Evolutionary conservation across 208 protist species (phyloP), one percentile per base, ranked within the genome.

Genomic region (Naegleria lovaniensis): DNA sequence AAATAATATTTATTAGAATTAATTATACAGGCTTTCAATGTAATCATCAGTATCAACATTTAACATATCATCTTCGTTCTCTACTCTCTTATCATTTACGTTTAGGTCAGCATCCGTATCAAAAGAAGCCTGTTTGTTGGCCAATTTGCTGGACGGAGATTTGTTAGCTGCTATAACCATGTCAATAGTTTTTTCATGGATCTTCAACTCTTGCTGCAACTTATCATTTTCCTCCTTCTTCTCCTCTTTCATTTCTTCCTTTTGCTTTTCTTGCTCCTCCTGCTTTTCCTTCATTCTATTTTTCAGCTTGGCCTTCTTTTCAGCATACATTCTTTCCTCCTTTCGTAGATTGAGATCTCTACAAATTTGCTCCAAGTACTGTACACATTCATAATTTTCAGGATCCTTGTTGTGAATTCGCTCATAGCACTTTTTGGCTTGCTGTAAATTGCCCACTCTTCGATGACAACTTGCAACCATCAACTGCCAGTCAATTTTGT

Each of bases 401-500:
- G 97, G 97, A 92, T 98, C 94, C 91, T 97, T 95, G 76, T 92
- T 92, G 92, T 99, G 95, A 58, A 98, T 96, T 88, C 94, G 91
- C 92, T 98, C 95, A 94, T 99, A 99, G 29, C 96, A 94, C 29
- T 95, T 95, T 93, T 98, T 97, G 19, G 98, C 97, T 93, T 97
- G 94, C 85, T 94, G 93, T 84, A 96, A 96, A 92, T 96, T 94
- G 52, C 97, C 97, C 83, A 96, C 96, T 86, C 97, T 95, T 87
- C 97, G 94, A 92, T 98, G 95, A 95, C 98, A 99, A 36, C 94
- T 97, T n/a, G 97, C 97, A 43, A 98, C 95, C 96, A 98, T 98
- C 87, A 99, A 93, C 94, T 96, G 96, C 97, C 98, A 99, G 92
- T 98, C 98, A 90, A 98, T 96, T 93, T 99, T 96, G 83, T 95